Conservation (phyloP, 2,329 filamentous ascomycete species). For the Pseudovirgaria hyperparasitica region DNA sequence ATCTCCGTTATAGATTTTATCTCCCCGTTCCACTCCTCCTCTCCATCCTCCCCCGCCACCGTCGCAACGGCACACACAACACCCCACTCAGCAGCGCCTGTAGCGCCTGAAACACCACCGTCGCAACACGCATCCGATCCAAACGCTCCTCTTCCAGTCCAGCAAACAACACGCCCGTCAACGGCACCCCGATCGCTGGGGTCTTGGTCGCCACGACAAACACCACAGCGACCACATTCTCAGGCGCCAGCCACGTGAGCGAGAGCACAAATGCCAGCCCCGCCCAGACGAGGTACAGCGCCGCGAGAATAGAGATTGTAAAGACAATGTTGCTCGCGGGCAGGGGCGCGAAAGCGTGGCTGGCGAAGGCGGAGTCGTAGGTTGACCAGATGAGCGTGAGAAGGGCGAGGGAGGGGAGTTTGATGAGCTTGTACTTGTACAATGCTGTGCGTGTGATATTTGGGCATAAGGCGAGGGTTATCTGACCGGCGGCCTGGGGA, state of each 20-base stretch:
- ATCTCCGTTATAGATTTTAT: too few relatives aligned
- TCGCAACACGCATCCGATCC: too few relatives aligned
- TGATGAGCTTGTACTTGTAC: constrained; percentile 31
- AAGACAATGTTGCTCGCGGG: constrained; percentile 51
- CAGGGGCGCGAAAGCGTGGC: constrained; percentile 45
- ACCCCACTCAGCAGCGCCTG: too few relatives aligned
- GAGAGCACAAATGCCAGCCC: constrained; percentile 46
- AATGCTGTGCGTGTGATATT: constrained; percentile 43
- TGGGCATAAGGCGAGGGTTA: constrained; percentile 43
- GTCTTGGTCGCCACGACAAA: too few relatives aligned
- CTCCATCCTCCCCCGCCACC: too few relatives aligned
- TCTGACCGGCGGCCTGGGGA: constrained; percentile 47
- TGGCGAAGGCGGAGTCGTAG: constrained; percentile 53
- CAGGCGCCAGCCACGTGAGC: constrained; percentile 40
- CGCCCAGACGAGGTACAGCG: constrained; percentile 49
- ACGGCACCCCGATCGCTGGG: too few relatives aligned
- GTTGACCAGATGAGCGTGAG: constrained; percentile 50
- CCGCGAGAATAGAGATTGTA: constrained; percentile 55
- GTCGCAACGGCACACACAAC: too few relatives aligned
- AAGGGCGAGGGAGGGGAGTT: constrained; percentile 31
- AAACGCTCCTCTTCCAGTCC: too few relatives aligned
- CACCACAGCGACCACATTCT: constrained; percentile 57
- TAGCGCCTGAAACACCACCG: too few relatives aligned
- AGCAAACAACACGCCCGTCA: too few relatives aligned
- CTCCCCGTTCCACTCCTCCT: too few relatives aligned